Conservation (phyloP, 2,329 filamentous ascomycete genomes). For the Ceratocystis papillata region DNA sequence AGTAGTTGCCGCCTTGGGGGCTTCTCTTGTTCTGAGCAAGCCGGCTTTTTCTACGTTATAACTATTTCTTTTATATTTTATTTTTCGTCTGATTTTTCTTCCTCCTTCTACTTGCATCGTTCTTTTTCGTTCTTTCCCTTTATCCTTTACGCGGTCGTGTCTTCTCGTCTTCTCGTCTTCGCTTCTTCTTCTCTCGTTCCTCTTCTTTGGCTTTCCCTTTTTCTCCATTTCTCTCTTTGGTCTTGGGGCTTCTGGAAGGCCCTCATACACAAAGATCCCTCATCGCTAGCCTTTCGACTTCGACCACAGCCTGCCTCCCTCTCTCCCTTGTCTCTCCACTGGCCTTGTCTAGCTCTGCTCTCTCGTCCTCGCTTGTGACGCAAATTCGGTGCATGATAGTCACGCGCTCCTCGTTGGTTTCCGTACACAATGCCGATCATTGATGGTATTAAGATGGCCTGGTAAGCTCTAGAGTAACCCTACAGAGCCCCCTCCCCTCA, state of each 20-base stretch:
- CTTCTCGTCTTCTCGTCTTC: background rate
- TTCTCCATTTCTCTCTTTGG: background rate
- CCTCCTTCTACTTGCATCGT: background rate
- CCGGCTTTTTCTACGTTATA: background rate
- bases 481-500: constrained; percentile 18
- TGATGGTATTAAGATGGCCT: constrained; percentile 62
- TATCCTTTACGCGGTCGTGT: background rate
- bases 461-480: constrained; percentile 39
- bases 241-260: constrained; percentile 7
- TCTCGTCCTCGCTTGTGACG: no score
- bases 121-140: background rate
- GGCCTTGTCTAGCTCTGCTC: no score
- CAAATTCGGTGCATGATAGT: background rate
- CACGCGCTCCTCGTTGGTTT: background rate
- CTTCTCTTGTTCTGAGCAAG: background rate
- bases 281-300: background rate
- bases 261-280: constrained; percentile 3
- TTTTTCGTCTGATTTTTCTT: constrained; percentile 9
- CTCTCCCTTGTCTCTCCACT: no score
- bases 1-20: background rate
- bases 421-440: constrained; percentile 51
- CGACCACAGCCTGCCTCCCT: background rate
- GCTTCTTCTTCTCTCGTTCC: background rate
- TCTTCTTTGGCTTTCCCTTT: background rate
- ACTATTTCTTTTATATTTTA: background rate